Evolutionary conservation across 148 eudicot species (phyloP).

Genomic region (Arbutus unedo): DNA sequence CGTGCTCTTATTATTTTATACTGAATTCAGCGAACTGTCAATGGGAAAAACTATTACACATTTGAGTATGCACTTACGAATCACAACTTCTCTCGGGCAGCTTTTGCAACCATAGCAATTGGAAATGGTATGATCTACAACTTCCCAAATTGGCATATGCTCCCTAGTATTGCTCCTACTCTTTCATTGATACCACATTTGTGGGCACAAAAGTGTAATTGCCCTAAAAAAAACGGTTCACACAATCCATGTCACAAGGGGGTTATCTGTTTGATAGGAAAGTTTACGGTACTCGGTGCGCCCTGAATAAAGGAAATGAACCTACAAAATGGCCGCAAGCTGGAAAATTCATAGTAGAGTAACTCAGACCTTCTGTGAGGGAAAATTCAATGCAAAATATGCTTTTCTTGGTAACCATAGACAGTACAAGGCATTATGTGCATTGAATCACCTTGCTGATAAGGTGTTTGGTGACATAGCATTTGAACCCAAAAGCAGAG

Average conservation of each 20-base stretch:
- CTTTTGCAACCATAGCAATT: constrained; percentile 78
- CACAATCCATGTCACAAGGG: background rate
- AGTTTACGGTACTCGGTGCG: background rate
- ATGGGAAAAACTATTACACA: constrained; percentile 79
- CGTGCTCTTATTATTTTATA: background rate
- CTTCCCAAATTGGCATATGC: background rate
- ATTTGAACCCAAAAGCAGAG: background rate
- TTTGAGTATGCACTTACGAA: constrained; percentile 73
- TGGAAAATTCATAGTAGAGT: background rate
- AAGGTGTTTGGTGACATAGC: background rate
- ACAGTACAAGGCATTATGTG: background rate
- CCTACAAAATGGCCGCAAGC: background rate
- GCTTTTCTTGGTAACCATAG: background rate
- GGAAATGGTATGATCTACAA: constrained; percentile 57
- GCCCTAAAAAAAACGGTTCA: background rate
- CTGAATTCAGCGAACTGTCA: constrained; percentile 49
- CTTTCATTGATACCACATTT: no score
- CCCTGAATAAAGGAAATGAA: background rate
- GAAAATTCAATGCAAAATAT: background rate
- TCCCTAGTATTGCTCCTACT: background rate
- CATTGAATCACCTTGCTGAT: background rate
- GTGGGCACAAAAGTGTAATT: no score
- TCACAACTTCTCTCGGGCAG: constrained; percentile 65
- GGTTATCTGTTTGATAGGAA: background rate
- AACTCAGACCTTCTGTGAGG: background rate